Conservation (phyloP, 371 early-diverging fungal genomes). For the Nematocida displodere region DNA sequence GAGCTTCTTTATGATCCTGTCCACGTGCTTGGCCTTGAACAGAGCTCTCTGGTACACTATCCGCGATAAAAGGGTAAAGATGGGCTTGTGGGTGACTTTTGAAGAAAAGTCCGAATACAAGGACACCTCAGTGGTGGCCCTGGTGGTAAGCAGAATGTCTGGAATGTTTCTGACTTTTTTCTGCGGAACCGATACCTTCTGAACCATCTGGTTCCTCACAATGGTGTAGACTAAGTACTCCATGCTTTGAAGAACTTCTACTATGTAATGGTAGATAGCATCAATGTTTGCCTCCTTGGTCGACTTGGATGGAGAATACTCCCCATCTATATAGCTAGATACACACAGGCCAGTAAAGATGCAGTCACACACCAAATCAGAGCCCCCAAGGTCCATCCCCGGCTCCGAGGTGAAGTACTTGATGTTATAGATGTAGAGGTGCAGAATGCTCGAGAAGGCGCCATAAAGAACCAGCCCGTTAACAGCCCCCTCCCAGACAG, state of each 20-base stretch:
- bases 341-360: no score
- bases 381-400: no score
- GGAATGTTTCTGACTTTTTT: conserved; percentile 11
- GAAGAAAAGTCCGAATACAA: neutral
- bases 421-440: conserved; percentile 31
- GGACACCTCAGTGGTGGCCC: neutral
- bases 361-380: no score
- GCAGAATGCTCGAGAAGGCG: neutral
- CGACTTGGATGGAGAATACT: no score
- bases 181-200: neutral
- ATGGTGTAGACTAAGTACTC: neutral
- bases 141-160: neutral
- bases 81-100: neutral
- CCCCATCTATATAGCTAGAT: no score
- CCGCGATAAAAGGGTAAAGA: neutral
- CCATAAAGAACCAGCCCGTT: neutral
- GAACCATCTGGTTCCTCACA: neutral
- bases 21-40: neutral
- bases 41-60: conserved; percentile 4
- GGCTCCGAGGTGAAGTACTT: conserved; percentile 39
- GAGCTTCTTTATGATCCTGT: neutral
- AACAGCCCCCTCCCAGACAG: neutral
- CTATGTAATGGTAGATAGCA: neutral
- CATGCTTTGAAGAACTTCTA: conserved; percentile 3
- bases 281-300: conserved; percentile 2